Percentiles rank a stretch among this genome's conserved stretches.
These are phyloP conservation scores for Phytopythium montanum DNA, from an alignment of 352 stramenopile species.

Conservation along the genomic window DNA sequence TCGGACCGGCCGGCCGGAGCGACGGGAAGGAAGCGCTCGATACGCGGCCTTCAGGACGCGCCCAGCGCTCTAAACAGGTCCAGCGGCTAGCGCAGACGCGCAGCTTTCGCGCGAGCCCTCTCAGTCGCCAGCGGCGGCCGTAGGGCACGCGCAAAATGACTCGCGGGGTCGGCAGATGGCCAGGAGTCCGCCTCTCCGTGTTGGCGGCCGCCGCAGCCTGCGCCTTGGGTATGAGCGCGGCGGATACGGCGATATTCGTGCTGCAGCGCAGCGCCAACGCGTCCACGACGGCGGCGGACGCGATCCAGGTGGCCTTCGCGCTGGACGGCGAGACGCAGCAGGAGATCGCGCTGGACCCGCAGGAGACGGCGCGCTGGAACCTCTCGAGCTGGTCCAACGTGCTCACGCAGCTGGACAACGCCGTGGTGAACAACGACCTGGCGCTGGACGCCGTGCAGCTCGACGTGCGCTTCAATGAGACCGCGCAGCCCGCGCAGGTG, in stretches of 20 bases:
- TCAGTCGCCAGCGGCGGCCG: not conserved
- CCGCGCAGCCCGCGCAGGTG: slow-evolving; percentile 10
- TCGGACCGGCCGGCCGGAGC: not conserved
- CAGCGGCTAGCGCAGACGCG: not conserved
- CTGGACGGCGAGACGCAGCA: slow-evolving; percentile 13
- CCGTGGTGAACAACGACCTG: slow-evolving; percentile 6
- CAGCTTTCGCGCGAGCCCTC: not conserved
- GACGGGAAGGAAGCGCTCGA: not conserved
- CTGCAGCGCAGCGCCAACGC: slow-evolving; percentile 21
- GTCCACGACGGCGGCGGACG: slow-evolving; percentile 5
- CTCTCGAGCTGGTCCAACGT: slow-evolving; percentile 26
- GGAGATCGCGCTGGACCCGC: slow-evolving; percentile 15
- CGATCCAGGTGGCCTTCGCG: slow-evolving; percentile 9
- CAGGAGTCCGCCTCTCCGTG: not conserved
- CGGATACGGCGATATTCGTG: slow-evolving; percentile 14
- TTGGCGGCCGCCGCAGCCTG: not conserved
- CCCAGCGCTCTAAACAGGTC: not conserved
- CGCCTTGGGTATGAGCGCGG: not conserved
- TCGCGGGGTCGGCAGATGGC: not conserved
- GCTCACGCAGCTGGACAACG: slow-evolving; percentile 13
- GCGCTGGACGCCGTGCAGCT: slow-evolving; percentile 14
- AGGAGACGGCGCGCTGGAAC: slow-evolving; percentile 23
- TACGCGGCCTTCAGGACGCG: not conserved
- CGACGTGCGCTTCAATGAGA: slow-evolving; percentile 23
- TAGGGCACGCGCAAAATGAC: not conserved